phyloP scores from a whole-genome alignment of 371 early-diverging fungal genomes.

The Zychaea mexicana region DNA sequence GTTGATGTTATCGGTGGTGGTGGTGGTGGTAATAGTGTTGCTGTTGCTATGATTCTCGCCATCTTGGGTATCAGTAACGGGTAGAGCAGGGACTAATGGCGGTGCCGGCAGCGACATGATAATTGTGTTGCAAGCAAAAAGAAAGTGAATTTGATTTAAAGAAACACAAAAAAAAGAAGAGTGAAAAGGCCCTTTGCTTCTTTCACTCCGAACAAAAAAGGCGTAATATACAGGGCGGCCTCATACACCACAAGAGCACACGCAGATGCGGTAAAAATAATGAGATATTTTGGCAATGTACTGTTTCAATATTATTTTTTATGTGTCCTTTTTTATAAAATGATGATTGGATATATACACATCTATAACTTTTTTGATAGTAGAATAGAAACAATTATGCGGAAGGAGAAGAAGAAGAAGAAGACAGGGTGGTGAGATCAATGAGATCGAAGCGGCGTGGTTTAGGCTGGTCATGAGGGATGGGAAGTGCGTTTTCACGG shows the following conservation, averaged over 20 bases:
- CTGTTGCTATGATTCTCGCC: not conserved
- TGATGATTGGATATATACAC: not conserved
- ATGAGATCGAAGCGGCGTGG: slow-evolving; percentile 75
- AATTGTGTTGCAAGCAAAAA: not conserved
- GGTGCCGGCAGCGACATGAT: slow-evolving; percentile 1
- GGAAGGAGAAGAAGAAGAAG: not conserved
- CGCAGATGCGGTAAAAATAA: too few relatives aligned
- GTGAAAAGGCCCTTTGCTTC: too few relatives aligned
- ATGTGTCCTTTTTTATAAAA: not conserved
- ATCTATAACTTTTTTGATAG: not conserved
- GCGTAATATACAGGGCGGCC: too few relatives aligned
- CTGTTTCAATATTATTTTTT: too few relatives aligned
- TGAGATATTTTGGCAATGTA: too few relatives aligned
- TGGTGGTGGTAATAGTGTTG: not conserved
- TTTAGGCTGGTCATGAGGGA: slow-evolving; percentile 64
- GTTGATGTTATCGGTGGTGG: too few relatives aligned
- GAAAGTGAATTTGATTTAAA: not conserved
- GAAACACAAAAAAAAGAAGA: not conserved
- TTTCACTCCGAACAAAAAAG: too few relatives aligned
- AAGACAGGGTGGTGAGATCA: slow-evolving; percentile 55
- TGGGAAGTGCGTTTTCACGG: slow-evolving; percentile 69
- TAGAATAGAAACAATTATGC: not conserved
- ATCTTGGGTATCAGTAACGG: slow-evolving; percentile 5
- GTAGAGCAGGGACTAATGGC: not conserved
- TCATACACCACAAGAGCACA: too few relatives aligned